Evolutionary conservation across 176 grass and related monocot genomes (phyloP), one percentile per base, ranked within the genome.

Genomic region (Oryza rufipogon): DNA sequence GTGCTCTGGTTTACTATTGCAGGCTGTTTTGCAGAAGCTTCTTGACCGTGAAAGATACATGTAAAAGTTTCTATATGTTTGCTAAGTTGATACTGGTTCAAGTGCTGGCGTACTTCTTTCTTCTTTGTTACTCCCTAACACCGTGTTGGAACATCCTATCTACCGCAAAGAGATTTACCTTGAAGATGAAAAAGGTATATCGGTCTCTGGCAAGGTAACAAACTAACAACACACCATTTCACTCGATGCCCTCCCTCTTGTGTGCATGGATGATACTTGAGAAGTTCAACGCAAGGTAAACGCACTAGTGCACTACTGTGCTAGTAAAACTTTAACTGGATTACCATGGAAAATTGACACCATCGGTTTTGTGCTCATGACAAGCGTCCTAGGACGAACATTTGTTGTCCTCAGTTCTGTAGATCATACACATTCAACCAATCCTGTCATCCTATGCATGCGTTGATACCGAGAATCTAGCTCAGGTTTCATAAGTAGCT

Each of bases 31-130:
- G 68, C 93, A 95, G 61, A 98, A 98, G 75, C 89, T 98, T 75
- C 84, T 95, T 41, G 93, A 98, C 74, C 96, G 81, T 90, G 93
- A 98, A 84, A 95, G 93, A 68, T 95, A 88, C 76, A 95, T 92
- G 85, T 95, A 86, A 81, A 76, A 80, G 73, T 79, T 46, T 44
- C 13, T 3, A 61, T 46, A 60, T 32, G 30, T 64, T 64, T 17
- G 33, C 47, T 33, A 32, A 73, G 13, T 48, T 64, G 30, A 7
- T 28, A 41, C 14, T 6, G 42, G 17, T 68, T 45, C 7, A 67
- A 77, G 20, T 42, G 26, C 48, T 49, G 28, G 2, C 28, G 63
- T 14, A 11, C 42, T 58, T 81, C 66, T 16, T 20, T 81, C 71
- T 52, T 41, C 39, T 41, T 9, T 41, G 39, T 41, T 41, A 41